Percentiles rank a stretch among this genome's conserved stretches.
These are phyloP conservation scores for Mortierella sp. DNA, from an alignment of 371 early-diverging fungal genomes.

Conservation along the genomic window DNA sequence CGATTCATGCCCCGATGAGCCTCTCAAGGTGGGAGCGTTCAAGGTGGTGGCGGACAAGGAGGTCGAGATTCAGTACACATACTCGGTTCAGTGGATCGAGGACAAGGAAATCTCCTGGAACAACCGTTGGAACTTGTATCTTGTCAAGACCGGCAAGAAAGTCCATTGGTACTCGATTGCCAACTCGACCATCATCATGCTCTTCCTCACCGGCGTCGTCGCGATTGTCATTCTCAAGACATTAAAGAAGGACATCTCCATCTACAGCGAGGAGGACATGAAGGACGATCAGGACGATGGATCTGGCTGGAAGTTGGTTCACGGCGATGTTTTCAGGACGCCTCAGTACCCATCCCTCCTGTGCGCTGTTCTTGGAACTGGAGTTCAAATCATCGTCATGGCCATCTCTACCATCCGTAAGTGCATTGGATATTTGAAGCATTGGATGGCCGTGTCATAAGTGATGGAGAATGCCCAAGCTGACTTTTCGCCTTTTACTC, in stretches of 20 bases:
- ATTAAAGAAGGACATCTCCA: constrained; percentile 87
- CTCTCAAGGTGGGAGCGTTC: constrained; percentile 40
- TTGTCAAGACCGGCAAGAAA: constrained; percentile 59
- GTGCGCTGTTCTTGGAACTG: constrained; percentile 84
- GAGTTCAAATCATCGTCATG: constrained; percentile 83
- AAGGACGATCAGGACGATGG: constrained; percentile 92
- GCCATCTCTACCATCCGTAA: constrained; percentile 63
- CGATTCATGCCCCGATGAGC: constrained; percentile 47
- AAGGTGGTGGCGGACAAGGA: constrained; percentile 58
- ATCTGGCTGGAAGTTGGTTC: constrained; percentile 94
- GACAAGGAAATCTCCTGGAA: constrained; percentile 66
- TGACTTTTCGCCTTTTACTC: background rate
- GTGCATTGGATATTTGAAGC: constrained; percentile 15
- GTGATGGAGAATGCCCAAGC: background rate
- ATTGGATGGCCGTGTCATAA: no score
- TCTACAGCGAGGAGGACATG: constrained; percentile 82
- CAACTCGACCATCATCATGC: constrained; percentile 81
- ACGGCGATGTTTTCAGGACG: constrained; percentile 89
- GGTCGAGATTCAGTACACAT: constrained; percentile 65
- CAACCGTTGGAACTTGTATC: constrained; percentile 69
- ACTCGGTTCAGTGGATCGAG: constrained; percentile 74
- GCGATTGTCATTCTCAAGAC: constrained; percentile 89
- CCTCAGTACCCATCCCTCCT: constrained; percentile 73
- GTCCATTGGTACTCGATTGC: constrained; percentile 76
- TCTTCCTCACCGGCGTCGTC: constrained; percentile 88